Evolutionary conservation across 2,329 filamentous ascomycete genomes (phyloP), one percentile per base, ranked within the genome.

Genomic region (Pestalotiopsis sp.): DNA sequence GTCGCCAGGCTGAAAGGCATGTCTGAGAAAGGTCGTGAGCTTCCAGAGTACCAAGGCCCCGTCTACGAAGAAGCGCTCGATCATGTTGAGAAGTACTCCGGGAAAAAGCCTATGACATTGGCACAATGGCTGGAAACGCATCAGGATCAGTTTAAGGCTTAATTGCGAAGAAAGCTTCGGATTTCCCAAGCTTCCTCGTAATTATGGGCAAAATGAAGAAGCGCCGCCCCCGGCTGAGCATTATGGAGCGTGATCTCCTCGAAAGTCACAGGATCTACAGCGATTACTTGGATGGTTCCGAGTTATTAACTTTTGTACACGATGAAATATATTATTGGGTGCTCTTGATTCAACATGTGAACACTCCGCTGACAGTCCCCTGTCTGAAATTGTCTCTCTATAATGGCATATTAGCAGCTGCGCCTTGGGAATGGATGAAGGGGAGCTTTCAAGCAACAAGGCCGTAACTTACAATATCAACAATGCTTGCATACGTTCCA

Each of bases 401-500:
- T 7, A 36, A 62, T 4, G 36, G 7, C 4, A n/a, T 27, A 13
- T 62, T 20, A 39, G 27, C 14, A 6, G 14, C 7, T 27, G 4
- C 13, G 1, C 17, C 25, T 20, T 17, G 5, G 17, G 11, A 17
- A 20, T 5, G 20, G 5, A 36, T 62, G 23, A 23, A 23, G 23
- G 23, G 2, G 36, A 20, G 14, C n/a, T 41, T 11, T 5, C n/a
- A 38, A 4, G 45, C 7, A n/a, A n/a, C 20, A 20, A 52, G 45
- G 41, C 20, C 3, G 20, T 52, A 31, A 76, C 77, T 78, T 73
- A 79, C 77, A 64, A 79, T 78, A 70, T 79, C 77, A 45, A 70
- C 72, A 57, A 79, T 75, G 65, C 74, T 76, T 6, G 77, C 70
- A 67, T 79, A 79, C 36, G 77, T 78, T 59, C 77, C 77, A 25